Evolutionary conservation across 176 grass and related monocot species (phyloP).

Genomic region (Oropetium thomaeum): DNA sequence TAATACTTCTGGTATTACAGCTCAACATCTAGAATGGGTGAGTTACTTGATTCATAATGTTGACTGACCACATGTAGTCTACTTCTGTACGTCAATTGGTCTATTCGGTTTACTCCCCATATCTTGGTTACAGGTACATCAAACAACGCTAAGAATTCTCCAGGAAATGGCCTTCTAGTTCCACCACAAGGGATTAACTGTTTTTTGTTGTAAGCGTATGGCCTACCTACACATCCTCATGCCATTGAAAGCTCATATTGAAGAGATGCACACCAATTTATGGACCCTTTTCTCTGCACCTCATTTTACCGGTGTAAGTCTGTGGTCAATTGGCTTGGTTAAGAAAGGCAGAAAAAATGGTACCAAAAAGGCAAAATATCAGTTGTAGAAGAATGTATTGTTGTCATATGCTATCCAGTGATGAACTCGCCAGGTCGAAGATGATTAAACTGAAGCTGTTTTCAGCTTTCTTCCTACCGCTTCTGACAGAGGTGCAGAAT

Average conservation of each 20-base stretch:
- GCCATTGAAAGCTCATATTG: not conserved
- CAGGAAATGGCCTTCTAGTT: conserved; percentile 84
- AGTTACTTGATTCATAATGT: conserved; percentile 8
- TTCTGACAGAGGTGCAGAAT: not conserved
- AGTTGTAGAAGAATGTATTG: not conserved
- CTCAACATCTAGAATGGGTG: conserved; percentile 97
- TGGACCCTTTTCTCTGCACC: not conserved
- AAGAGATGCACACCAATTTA: not conserved
- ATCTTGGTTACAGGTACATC: conserved; percentile 53
- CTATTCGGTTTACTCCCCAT: not conserved
- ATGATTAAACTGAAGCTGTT: not conserved
- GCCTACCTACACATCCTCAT: not conserved
- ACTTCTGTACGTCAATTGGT: not conserved
- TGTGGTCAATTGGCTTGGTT: not conserved
- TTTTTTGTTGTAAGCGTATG: not conserved
- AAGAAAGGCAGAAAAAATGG: not conserved
- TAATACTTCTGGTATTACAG: conserved; percentile 81
- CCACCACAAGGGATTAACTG: not conserved
- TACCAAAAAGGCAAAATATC: not conserved
- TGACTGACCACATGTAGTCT: not conserved
- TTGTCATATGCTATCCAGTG: not conserved
- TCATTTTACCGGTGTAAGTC: not conserved
- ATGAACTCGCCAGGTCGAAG: not conserved
- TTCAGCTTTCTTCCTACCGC: not conserved
- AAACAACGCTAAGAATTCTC: conserved; percentile 81